These are phyloP conservation scores for Penicillium thymicola DNA, from an alignment of 2,329 filamentous ascomycete species.

Conservation along the genomic window DNA sequence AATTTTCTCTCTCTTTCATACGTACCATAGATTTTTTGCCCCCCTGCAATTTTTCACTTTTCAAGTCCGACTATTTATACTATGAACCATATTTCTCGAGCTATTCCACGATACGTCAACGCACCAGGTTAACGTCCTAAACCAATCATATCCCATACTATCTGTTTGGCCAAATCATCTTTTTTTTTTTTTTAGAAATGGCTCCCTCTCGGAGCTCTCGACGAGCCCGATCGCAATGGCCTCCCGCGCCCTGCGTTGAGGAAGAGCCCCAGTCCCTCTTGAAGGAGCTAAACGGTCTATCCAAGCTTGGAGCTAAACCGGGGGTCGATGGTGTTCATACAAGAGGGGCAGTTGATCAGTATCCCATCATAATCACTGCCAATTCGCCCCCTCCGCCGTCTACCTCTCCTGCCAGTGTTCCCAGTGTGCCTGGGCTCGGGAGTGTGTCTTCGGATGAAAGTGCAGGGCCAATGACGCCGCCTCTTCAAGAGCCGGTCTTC, in stretches of 20 bases:
- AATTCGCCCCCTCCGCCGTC: constrained; percentile 19
- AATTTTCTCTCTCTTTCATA: constrained; percentile 5
- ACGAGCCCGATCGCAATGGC: constrained; percentile 33
- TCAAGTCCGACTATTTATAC: constrained; percentile 13
- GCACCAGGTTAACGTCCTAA: constrained; percentile 21
- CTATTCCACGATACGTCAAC: constrained; percentile 15
- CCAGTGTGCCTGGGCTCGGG: constrained; percentile 19
- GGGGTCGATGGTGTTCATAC: constrained; percentile 32
- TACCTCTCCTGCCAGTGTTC: constrained; percentile 13
- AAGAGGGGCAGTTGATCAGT: constrained; percentile 45
- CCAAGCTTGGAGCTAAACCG: constrained; percentile 30
- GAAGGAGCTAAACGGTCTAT: constrained; percentile 37
- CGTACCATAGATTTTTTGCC: neutral
- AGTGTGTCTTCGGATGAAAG: constrained; percentile 30
- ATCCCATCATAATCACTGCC: constrained; percentile 41
- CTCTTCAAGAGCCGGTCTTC: constrained; percentile 18
- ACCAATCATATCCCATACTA: neutral
- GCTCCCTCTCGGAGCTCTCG: constrained; percentile 17
- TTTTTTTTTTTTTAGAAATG: constrained; percentile 12
- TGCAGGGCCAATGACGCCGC: constrained; percentile 27
- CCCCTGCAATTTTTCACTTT: constrained; percentile 1
- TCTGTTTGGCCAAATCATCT: constrained; percentile 11
- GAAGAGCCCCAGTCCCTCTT: constrained; percentile 44
- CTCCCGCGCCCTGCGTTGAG: constrained; percentile 46
- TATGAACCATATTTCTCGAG: constrained; percentile 19